Conservation (phyloP, 2,329 filamentous ascomycete genomes). For the Cladosporium sp. region DNA sequence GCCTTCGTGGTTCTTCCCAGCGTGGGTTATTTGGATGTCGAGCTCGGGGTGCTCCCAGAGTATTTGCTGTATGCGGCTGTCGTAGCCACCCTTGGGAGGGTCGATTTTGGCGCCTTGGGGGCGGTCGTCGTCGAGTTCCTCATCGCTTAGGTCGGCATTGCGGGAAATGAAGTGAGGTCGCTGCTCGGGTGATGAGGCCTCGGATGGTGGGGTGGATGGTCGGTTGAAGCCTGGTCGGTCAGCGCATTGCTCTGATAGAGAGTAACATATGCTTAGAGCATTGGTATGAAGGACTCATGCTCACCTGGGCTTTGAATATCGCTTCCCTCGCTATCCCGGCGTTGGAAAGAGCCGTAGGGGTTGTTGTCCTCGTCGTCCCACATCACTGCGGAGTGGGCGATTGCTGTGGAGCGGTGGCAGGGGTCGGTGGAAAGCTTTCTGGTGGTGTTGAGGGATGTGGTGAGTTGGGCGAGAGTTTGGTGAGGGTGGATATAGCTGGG, state of each 20-base stretch:
- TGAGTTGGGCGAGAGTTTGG: too few species aligned
- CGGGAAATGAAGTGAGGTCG: conserved; percentile 54
- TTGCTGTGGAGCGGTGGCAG: too few species aligned
- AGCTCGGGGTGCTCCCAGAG: conserved; percentile 90
- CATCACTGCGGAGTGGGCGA: conserved; percentile 50
- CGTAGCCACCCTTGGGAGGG: conserved; percentile 78
- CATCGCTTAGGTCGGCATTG: conserved; percentile 52
- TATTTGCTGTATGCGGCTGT: conserved; percentile 94
- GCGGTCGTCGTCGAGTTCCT: conserved; percentile 52
- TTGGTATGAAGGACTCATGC: conserved; percentile 19
- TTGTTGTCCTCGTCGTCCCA: conserved; percentile 99
- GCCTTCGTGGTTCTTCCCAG: conserved; percentile 89
- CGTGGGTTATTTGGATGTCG: conserved; percentile 86
- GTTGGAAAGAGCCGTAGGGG: conserved; percentile 90
- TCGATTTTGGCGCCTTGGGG: conserved; percentile 43
- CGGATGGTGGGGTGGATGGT: conserved; percentile 62
- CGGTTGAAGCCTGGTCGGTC: conserved; percentile 51
- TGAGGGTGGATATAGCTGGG: too few species aligned
- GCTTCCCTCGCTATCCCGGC: conserved; percentile 72
- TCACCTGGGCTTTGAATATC: conserved; percentile 38
- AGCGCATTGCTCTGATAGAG: neutral
- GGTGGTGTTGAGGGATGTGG: too few species aligned
- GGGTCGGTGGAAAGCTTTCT: too few species aligned
- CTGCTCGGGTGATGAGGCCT: conserved; percentile 64
- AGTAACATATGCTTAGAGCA: neutral